Evolutionary conservation across 2,329 filamentous ascomycete genomes (phyloP).

Genomic region (Diplodia sapinea): DNA sequence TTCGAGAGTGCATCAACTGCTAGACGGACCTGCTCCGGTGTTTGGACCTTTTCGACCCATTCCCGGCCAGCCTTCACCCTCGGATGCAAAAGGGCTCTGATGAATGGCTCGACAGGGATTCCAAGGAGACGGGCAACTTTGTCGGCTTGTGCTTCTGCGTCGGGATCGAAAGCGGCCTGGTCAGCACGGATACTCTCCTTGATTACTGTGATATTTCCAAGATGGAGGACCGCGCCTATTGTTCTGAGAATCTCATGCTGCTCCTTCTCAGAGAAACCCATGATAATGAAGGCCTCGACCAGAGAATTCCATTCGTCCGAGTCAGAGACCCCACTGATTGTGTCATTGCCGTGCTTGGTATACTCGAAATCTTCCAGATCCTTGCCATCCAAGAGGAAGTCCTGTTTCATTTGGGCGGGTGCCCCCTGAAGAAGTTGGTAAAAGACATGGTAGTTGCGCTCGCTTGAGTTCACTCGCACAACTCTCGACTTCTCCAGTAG

Average conservation of each 20-base stretch:
- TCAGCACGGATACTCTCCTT: constrained; percentile 92
- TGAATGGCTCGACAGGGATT: constrained; percentile 81
- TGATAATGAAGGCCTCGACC: constrained; percentile 90
- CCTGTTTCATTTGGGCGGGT: constrained; percentile 71
- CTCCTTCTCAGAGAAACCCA: constrained; percentile 88
- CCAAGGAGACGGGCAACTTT: constrained; percentile 85
- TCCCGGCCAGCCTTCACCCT: constrained; percentile 94
- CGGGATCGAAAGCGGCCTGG: constrained; percentile 80
- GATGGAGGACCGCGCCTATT: constrained; percentile 86
- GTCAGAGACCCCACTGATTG: constrained; percentile 89
- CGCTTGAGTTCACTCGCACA: constrained; percentile 82
- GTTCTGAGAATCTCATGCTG: constrained; percentile 84
- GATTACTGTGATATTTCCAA: constrained; percentile 87
- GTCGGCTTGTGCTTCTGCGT: constrained; percentile 75
- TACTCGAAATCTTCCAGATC: constrained; percentile 90
- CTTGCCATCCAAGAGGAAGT: constrained; percentile 75
- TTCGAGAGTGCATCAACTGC: constrained; percentile 91
- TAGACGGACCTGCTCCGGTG: constrained; percentile 91
- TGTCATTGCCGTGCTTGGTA: constrained; percentile 88
- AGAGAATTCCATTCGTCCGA: constrained; percentile 86
- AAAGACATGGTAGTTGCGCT: constrained; percentile 97
- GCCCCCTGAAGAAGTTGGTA: constrained; percentile 93
- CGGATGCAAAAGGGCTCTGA: constrained; percentile 87
- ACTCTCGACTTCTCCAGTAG: constrained; percentile 97
- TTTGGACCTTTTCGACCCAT: constrained; percentile 99